A percentile compares a stretch with the other conserved stretches of the same genome.
Evolutionary conservation across 371 early-diverging fungal species (phyloP).

Genomic region (Saksenaea vasiformis): DNA sequence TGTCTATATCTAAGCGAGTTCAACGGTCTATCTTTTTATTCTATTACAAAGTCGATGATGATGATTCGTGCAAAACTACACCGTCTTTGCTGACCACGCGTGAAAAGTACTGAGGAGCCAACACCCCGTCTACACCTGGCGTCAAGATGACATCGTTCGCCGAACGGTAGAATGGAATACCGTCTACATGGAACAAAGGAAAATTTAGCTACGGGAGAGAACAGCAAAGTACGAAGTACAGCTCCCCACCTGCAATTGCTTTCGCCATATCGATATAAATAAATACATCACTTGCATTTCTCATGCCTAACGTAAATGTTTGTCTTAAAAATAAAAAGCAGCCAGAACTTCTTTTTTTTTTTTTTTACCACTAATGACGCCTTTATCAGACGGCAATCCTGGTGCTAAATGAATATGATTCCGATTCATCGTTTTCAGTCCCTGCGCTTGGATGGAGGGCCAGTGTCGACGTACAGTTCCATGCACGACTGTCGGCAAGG

Average conservation of each 20-base stretch:
- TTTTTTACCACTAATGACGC: constrained; percentile 62
- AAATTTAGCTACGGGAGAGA: no score
- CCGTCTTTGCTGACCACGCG: constrained; percentile 47
- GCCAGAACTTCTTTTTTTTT: neutral
- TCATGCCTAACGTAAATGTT: constrained; percentile 55
- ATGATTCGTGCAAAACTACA: neutral
- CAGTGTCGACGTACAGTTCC: constrained; percentile 70
- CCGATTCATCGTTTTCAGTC: constrained; percentile 78
- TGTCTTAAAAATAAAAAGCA: neutral
- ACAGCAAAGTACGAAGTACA: no score
- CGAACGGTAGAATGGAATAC: constrained; percentile 74
- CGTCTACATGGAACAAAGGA: constrained; percentile 55
- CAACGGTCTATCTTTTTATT: no score
- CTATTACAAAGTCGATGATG: no score
- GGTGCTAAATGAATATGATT: constrained; percentile 89
- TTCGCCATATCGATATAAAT: constrained; percentile 73
- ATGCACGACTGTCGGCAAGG: constrained; percentile 44
- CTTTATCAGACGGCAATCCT: constrained; percentile 67
- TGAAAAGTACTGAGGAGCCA: constrained; percentile 66
- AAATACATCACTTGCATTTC: constrained; percentile 61
- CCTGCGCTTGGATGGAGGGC: constrained; percentile 61
- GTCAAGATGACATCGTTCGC: constrained; percentile 81
- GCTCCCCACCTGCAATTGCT: constrained; percentile 65
- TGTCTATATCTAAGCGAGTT: no score
- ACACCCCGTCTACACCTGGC: constrained; percentile 63